phyloP scores from a whole-genome alignment of 148 eudicot species.

The Rhododendron williamsianum region DNA sequence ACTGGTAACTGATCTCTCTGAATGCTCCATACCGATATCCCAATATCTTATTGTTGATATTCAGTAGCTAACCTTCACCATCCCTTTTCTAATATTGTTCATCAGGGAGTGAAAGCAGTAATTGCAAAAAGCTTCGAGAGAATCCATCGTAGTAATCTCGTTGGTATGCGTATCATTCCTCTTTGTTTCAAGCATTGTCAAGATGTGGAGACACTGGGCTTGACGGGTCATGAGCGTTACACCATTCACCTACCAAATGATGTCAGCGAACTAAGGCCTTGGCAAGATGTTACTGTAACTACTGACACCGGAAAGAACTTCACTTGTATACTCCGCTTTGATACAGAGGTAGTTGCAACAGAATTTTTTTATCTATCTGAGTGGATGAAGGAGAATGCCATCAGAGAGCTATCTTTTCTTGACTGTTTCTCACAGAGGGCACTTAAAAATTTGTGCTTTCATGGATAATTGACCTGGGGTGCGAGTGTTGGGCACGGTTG shows the following conservation, averaged over 20 bases:
- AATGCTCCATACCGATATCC: not conserved
- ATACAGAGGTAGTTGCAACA: slow-evolving; percentile 65
- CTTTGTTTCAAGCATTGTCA: slow-evolving; percentile 93
- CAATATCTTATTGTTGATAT: not conserved
- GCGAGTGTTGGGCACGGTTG: not conserved
- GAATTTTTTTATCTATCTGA: not conserved
- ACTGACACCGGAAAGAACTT: slow-evolving; percentile 85
- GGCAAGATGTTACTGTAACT: slow-evolving; percentile 80
- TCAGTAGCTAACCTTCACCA: not conserved
- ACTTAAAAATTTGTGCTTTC: not conserved
- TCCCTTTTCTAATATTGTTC: not conserved
- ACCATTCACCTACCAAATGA: slow-evolving; percentile 74
- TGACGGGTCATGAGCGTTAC: slow-evolving; percentile 93
- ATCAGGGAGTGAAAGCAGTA: slow-evolving; percentile 97
- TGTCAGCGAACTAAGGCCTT: slow-evolving; percentile 81
- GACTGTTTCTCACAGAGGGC: not conserved
- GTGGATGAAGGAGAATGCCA: not conserved
- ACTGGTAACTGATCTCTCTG: slow-evolving; percentile 34
- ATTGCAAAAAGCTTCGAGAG: slow-evolving; percentile 97
- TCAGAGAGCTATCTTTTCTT: not conserved
- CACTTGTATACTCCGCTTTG: slow-evolving; percentile 80
- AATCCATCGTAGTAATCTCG: slow-evolving; percentile 94
- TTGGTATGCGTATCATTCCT: slow-evolving; percentile 95
- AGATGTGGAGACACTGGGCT: slow-evolving; percentile 87
- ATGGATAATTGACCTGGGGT: not conserved